A percentile compares a stretch with the other conserved stretches of the same genome.
phyloP scores from a whole-genome alignment of 164 flowering plant genomes.

The Magnolia kwangsiensis region DNA sequence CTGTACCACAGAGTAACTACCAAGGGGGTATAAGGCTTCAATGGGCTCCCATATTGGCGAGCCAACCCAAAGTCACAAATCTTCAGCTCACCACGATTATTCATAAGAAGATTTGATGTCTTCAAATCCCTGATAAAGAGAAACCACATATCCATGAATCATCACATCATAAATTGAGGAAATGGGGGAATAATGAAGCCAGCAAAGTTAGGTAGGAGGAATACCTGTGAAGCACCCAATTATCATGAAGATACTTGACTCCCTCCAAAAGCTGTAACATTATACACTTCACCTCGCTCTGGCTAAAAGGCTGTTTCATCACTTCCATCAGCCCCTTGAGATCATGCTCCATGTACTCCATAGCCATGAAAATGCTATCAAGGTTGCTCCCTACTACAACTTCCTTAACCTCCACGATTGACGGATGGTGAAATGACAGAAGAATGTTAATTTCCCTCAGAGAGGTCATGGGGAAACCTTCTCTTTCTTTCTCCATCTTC shows the following conservation, averaged over 20 bases:
- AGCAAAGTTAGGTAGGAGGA: background rate
- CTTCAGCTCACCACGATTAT: constrained; percentile 93
- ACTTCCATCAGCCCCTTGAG: constrained; percentile 87
- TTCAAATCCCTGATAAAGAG: constrained; percentile 59
- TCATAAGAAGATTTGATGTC: constrained; percentile 87
- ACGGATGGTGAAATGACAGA: constrained; percentile 86
- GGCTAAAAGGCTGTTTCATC: constrained; percentile 86
- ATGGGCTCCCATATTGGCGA: constrained; percentile 98
- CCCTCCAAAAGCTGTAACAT: constrained; percentile 93
- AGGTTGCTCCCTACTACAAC: constrained; percentile 86
- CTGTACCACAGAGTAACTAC: constrained; percentile 99
- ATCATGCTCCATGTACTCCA: constrained; percentile 99
- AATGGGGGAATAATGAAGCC: background rate
- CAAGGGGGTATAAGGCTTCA: constrained; percentile 93
- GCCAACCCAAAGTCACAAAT: constrained; percentile 97
- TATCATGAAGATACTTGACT: constrained; percentile 91
- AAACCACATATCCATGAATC: background rate
- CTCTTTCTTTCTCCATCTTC: constrained; percentile 97
- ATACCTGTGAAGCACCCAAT: constrained; percentile 87
- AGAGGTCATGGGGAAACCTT: constrained; percentile 95
- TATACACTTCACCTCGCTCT: constrained; percentile 92
- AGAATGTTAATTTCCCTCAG: constrained; percentile 95
- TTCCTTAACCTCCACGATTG: constrained; percentile 97
- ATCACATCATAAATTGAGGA: background rate
- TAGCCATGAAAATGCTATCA: constrained; percentile 94